These are phyloP conservation scores for Trichoderma guizhouense DNA, from an alignment of 2,329 filamentous ascomycete species.

Conservation along the genomic window DNA sequence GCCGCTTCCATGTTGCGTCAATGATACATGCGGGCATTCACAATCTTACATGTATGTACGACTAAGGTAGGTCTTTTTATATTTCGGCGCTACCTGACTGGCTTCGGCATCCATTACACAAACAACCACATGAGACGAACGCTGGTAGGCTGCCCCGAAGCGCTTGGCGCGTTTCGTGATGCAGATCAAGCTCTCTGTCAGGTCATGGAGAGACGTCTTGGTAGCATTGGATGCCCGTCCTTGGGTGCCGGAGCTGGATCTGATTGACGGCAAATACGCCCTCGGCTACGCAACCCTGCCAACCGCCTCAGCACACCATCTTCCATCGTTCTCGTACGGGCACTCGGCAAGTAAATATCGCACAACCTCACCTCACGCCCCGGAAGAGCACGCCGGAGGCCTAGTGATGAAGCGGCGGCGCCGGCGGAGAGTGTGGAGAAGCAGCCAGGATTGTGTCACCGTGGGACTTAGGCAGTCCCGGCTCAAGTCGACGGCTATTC, in stretches of 20 bases:
- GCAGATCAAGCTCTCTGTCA: background rate
- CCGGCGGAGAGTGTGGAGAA: slow-evolving; percentile 16
- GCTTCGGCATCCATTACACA: background rate
- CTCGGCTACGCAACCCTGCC: background rate
- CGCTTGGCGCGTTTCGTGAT: slow-evolving; percentile 13
- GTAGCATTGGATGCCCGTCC: background rate
- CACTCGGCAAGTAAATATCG: background rate
- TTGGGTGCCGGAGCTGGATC: background rate
- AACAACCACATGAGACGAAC: background rate
- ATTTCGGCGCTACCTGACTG: background rate
- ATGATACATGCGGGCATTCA: background rate
- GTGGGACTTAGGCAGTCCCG: slow-evolving; percentile 5
- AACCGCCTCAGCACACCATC: slow-evolving; percentile 1
- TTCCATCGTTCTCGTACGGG: background rate
- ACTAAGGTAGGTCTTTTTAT: background rate
- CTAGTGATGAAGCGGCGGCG: slow-evolving; percentile 2
- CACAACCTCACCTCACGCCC: background rate
- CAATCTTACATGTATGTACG: background rate
- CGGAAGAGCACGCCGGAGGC: slow-evolving; percentile 6
- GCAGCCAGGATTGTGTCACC: slow-evolving; percentile 11
- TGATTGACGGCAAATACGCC: slow-evolving; percentile 14
- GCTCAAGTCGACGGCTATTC: slow-evolving; percentile 16
- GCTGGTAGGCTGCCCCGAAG: background rate
- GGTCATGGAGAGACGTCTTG: background rate
- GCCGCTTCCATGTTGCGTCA: background rate